Conservation (phyloP, 345 rosid genomes). For the Eucalyptus victrix region DNA sequence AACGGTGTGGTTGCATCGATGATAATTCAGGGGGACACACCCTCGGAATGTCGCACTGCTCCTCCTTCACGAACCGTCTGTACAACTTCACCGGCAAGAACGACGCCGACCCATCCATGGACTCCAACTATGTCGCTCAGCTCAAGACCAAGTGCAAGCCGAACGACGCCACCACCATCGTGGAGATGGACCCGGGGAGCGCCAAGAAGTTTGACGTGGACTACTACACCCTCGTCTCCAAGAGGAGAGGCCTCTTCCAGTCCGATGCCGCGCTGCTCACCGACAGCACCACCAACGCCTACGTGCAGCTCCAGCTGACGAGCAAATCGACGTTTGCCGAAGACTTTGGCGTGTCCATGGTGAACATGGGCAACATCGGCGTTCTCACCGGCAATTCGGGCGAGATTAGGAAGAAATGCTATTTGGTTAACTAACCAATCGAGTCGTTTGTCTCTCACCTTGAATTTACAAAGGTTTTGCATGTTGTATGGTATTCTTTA, state of each 20-base stretch:
- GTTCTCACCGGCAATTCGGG: conserved; percentile 45
- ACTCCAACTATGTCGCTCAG: conserved; percentile 7
- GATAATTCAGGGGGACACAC: conserved; percentile 40
- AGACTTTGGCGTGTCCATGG: conserved; percentile 62
- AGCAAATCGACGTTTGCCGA: conserved; percentile 17
- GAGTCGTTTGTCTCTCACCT: not conserved
- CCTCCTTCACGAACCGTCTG: conserved; percentile 26
- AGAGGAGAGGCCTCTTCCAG: conserved; percentile 51
- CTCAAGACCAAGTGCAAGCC: conserved; percentile 31
- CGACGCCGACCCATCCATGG: conserved; percentile 31
- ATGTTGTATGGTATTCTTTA: not conserved
- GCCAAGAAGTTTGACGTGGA: conserved; percentile 32
- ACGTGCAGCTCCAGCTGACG: conserved; percentile 9
- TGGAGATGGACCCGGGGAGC: conserved; percentile 77
- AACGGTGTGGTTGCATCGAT: not conserved
- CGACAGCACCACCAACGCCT: conserved; percentile 26
- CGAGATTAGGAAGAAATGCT: conserved; percentile 50
- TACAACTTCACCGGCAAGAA: conserved; percentile 68
- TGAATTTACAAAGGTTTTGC: not conserved
- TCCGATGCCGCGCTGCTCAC: conserved; percentile 58
- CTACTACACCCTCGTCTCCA: conserved; percentile 31
- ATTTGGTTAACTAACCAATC: conserved; percentile 13
- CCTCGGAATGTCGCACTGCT: conserved; percentile 53
- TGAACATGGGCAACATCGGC: conserved; percentile 47
- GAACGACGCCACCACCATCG: conserved; percentile 23